phyloP scores from a whole-genome alignment of 345 rosid genomes.

The Lepidium aucheri region DNA sequence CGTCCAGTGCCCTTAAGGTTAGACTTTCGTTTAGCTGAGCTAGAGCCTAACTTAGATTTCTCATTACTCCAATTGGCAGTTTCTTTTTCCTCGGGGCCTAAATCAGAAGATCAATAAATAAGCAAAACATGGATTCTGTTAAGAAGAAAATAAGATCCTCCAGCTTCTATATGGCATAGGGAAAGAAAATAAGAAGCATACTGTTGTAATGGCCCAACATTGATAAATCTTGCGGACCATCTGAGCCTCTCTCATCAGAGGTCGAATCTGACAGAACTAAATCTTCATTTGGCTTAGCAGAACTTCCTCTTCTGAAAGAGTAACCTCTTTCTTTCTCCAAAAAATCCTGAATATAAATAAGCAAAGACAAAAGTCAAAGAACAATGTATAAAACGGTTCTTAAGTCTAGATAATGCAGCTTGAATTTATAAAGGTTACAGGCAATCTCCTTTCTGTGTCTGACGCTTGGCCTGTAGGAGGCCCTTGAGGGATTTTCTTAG shows the following conservation, averaged over 20 bases:
- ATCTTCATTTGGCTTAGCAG: conserved; percentile 27
- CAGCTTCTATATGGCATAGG: neutral
- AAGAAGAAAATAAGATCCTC: neutral
- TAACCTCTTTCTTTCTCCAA: conserved; percentile 34
- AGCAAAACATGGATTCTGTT: conserved; percentile 1
- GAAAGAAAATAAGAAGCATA: conserved; percentile 4
- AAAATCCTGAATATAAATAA: conserved; percentile 44
- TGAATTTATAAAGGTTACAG: conserved; percentile 45
- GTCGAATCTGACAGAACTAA: conserved; percentile 38
- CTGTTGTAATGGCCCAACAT: conserved; percentile 25
- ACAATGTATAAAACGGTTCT: neutral
- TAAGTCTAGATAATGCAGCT: neutral
- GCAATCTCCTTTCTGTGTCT: conserved; percentile 30
- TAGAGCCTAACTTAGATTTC: conserved; percentile 34
- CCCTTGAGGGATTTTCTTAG: conserved; percentile 32
- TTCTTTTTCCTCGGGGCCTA: conserved; percentile 19
- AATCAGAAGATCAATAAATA: neutral
- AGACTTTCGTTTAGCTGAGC: conserved; percentile 39
- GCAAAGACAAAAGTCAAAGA: conserved; percentile 35
- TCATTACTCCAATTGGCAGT: conserved; percentile 25
- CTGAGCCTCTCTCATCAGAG: conserved; percentile 43
- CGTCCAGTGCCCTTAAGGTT: conserved; percentile 29
- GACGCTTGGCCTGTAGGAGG: conserved; percentile 28
- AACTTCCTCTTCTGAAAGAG: conserved; percentile 28
- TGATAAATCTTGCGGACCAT: conserved; percentile 42